These are phyloP conservation scores for Tolypocladium nubicola DNA, from an alignment of 2,329 filamentous ascomycete species.

Conservation along the genomic window DNA sequence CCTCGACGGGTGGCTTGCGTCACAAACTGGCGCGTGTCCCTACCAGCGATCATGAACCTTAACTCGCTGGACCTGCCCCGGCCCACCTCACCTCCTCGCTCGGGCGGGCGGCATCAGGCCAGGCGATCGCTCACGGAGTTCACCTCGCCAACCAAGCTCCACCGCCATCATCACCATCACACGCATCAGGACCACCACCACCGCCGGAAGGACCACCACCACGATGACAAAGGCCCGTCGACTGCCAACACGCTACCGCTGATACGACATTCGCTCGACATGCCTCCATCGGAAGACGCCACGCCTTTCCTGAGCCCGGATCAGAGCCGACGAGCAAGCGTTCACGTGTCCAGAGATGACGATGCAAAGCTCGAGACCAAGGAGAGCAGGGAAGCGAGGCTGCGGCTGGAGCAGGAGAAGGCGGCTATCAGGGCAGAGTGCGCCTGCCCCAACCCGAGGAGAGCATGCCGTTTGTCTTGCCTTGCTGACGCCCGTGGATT, in stretches of 20 bases:
- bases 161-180: constrained; percentile 22
- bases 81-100: constrained; percentile 7
- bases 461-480: too few relatives aligned
- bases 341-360: constrained; percentile 21
- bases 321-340: constrained; percentile 31
- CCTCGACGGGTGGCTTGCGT: constrained; percentile 1
- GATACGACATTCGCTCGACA: constrained; percentile 32
- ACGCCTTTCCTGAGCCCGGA: constrained; percentile 32
- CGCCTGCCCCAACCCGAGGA: constrained; percentile 4
- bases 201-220: constrained; percentile 14
- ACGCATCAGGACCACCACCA: constrained; percentile 22
- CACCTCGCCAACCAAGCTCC: constrained; percentile 33
- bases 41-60: constrained; percentile 5
- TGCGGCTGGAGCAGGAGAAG: constrained; percentile 25
- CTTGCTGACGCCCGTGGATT: not conserved
- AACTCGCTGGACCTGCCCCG: constrained; percentile 9
- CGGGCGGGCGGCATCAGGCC: constrained; percentile 36
- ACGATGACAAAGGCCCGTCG: constrained; percentile 17
- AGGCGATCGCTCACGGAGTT: constrained; percentile 46
- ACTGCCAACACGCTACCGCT: constrained; percentile 16
- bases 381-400: constrained; percentile 30
- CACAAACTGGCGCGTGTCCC: constrained; percentile 1
- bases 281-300: constrained; percentile 31
- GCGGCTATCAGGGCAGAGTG: constrained; percentile 21
- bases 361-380: constrained; percentile 15